Base-by-base conservation (phyloP, 306 rosid genomes). In the Sindora glabra region DNA sequence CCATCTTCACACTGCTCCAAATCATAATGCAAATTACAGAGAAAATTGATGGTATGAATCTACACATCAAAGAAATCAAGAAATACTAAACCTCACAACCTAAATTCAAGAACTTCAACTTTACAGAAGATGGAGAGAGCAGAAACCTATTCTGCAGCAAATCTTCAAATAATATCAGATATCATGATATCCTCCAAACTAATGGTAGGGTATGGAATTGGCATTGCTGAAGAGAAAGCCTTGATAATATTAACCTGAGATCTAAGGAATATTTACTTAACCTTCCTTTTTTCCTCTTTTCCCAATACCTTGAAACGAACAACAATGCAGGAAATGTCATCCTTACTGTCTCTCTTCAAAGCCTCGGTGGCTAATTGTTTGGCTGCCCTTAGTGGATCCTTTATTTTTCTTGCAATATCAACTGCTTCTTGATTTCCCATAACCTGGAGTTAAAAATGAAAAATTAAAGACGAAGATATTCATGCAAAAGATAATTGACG, bases 381-480 rank as follows among this genome's bases (percentile, higher is more conserved):
- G 6, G 90, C 88, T 49, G 94, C 90, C 61, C 70, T 83, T 42
- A 74, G 86, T 3, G 96, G 90, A 54, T 89, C 86, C 62, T 85
- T 89, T 21, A 59, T 57, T 77, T 34, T 89, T 62, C 58, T 79
- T 0, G 86, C 96, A 36, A 85, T 69, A 74, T 89, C 94, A 45
- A 85, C 90, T 3, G 88, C 96, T 44, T 89, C 96, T 79, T 89
- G 96, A 64, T 89, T 89, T 8, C 81, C 67, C 94, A 89, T 74
- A 54, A 89, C 96, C 94, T 89, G 86, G 23, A 44, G 55, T 30
- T n/a, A n/a, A n/a, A 23, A 56, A 13, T 18, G 17, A 11, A 48
- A 40, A 9, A 29, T 38, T n/a, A n/a, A 8, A 4, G 13, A 49
- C 34, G 48, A 32, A 39, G 52, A 46, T n/a, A 39, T 5, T 18